Conservation (phyloP, 768 basidiomycete genomes). For the Leccinum incarnatum region DNA sequence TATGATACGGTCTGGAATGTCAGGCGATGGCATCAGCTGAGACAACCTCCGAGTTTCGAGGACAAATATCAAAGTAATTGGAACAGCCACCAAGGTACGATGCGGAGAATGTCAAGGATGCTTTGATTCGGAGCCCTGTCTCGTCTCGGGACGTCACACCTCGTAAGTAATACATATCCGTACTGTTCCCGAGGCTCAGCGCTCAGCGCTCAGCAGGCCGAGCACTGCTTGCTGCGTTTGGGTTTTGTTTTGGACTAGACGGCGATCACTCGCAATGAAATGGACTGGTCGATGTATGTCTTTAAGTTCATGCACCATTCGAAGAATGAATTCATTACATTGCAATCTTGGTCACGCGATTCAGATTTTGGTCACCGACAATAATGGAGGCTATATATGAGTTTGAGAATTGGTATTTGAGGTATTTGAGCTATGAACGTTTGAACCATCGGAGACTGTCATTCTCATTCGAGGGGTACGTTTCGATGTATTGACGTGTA, state of each 20-base stretch:
- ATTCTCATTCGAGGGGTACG: background rate
- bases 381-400: background rate
- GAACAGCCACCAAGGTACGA: background rate
- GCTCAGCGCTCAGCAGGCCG: background rate
- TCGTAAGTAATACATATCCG: too few relatives aligned
- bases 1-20: background rate
- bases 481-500: background rate
- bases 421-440: background rate
- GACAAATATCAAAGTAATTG: background rate
- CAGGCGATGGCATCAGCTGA: background rate
- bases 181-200: background rate
- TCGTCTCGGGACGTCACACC: background rate
- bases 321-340: background rate
- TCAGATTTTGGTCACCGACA: constrained; percentile 4
- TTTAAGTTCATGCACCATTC: background rate
- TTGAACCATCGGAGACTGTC: background rate
- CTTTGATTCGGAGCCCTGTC: background rate
- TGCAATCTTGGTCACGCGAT: constrained; percentile 6
- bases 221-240: background rate
- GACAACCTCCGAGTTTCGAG: background rate
- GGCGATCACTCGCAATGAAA: background rate
- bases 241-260: background rate
- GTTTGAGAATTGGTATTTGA: background rate
- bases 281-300: background rate
- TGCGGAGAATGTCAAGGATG: background rate